phyloP scores from a whole-genome alignment of 139 green algal species.

The Gonium pectorale region DNA sequence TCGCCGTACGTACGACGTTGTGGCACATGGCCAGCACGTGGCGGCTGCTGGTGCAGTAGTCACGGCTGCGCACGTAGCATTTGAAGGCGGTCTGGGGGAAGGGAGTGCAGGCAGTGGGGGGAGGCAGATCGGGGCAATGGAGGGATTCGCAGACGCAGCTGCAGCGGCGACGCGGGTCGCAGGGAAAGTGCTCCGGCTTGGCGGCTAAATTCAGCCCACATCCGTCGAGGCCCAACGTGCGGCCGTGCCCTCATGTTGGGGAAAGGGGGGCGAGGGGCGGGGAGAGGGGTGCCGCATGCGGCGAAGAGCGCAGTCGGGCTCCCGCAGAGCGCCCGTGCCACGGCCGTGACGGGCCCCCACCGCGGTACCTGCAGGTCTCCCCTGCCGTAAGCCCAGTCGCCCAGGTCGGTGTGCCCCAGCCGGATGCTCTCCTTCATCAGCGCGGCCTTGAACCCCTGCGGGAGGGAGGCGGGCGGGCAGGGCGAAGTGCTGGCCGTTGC shows the following conservation, averaged over 20 bases:
- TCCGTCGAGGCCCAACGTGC: no score
- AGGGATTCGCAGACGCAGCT: no score
- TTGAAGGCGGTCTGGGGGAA: conserved; percentile 85
- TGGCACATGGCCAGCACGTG: conserved; percentile 94
- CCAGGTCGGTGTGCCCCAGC: conserved; percentile 91
- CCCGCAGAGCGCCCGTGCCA: no score
- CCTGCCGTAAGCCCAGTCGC: conserved; percentile 83
- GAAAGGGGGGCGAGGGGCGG: no score
- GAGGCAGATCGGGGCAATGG: neutral
- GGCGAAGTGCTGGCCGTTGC: no score
- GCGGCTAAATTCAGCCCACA: no score
- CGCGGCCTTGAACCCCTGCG: conserved; percentile 35
- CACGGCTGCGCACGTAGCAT: conserved; percentile 88
- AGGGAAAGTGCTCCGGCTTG: no score
- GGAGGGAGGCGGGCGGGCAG: neutral
- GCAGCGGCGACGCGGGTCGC: no score
- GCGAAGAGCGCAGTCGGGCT: no score
- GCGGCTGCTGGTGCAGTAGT: conserved; percentile 93
- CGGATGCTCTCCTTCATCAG: conserved; percentile 95
- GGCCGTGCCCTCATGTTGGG: no score
- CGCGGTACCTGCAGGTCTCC: conserved; percentile 91
- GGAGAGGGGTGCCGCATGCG: no score
- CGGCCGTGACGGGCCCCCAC: no score
- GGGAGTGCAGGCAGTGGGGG: neutral
- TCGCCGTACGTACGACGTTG: conserved; percentile 76